A percentile compares a stretch with the other conserved stretches of the same genome.
phyloP scores from a whole-genome alignment of 2,329 filamentous ascomycete genomes.

The Pseudocercospora cruenta region DNA sequence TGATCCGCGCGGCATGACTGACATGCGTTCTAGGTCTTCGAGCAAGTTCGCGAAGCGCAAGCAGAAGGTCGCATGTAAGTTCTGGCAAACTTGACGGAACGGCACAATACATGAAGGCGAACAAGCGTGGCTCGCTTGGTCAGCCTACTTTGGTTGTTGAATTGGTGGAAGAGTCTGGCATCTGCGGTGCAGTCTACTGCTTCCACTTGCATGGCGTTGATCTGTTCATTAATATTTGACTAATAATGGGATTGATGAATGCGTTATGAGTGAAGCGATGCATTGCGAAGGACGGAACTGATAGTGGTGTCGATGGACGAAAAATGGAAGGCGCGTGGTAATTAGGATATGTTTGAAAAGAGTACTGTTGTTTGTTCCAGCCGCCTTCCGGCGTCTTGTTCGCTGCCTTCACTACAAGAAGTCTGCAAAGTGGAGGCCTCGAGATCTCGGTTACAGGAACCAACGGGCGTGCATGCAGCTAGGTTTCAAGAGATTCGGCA shows the following conservation, averaged over 20 bases:
- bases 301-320: background rate
- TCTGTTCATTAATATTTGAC: slow-evolving; percentile 4
- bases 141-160: slow-evolving; percentile 6
- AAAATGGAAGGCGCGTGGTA: background rate
- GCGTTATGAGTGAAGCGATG: slow-evolving; percentile 4
- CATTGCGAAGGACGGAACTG: background rate
- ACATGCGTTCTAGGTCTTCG: slow-evolving; percentile 69
- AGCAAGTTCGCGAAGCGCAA: slow-evolving; percentile 77
- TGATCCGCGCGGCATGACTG: slow-evolving; percentile 29
- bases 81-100: too few species aligned
- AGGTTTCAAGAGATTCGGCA: background rate
- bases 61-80: slow-evolving; percentile 42
- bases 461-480: background rate
- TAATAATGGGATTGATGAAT: slow-evolving; percentile 13
- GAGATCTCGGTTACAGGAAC: background rate
- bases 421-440: background rate
- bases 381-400: background rate
- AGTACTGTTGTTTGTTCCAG: slow-evolving; percentile 1
- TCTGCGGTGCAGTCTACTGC: slow-evolving; percentile 23
- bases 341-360: slow-evolving; percentile 9
- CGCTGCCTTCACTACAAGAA: background rate
- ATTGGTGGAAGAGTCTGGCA: slow-evolving; percentile 12
- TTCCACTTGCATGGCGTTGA: background rate
- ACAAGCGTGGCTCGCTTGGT: background rate
- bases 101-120: background rate